Conservation (phyloP, 441 rosid genomes). For the Bocquillonia castaneifolia region DNA sequence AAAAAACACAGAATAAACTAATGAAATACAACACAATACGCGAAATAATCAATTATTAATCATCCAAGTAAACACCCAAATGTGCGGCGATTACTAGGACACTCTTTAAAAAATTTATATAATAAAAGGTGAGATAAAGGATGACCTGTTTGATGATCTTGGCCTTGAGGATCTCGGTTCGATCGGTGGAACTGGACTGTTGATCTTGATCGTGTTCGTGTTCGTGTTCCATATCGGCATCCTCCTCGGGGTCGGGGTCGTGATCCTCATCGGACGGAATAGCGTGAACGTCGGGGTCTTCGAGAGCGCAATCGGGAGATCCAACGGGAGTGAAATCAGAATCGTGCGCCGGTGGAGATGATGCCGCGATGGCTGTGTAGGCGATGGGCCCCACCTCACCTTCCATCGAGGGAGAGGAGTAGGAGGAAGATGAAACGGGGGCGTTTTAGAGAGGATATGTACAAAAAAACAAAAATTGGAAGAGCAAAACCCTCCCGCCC, state of each 20-base stretch:
- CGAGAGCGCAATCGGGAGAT: constrained; percentile 37
- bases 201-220: constrained; percentile 39
- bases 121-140: background rate
- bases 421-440: constrained; percentile 28
- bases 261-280: constrained; percentile 51
- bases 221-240: constrained; percentile 32
- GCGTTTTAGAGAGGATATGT: constrained; percentile 20
- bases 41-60: background rate
- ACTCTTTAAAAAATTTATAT: background rate
- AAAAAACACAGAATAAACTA: too few relatives aligned
- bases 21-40: too few relatives aligned
- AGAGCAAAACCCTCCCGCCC: constrained; percentile 39
- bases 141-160: constrained; percentile 77
- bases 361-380: constrained; percentile 14
- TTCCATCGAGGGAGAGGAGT: constrained; percentile 44
- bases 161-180: constrained; percentile 50
- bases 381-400: constrained; percentile 29
- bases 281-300: constrained; percentile 25
- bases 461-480: background rate
- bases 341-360: constrained; percentile 22
- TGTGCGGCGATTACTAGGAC: background rate
- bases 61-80: background rate
- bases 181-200: constrained; percentile 29
- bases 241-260: constrained; percentile 29
- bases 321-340: constrained; percentile 38